Base-by-base conservation (phyloP, 1,139 yeast species). In the Meyerozyma sp. region DNA sequence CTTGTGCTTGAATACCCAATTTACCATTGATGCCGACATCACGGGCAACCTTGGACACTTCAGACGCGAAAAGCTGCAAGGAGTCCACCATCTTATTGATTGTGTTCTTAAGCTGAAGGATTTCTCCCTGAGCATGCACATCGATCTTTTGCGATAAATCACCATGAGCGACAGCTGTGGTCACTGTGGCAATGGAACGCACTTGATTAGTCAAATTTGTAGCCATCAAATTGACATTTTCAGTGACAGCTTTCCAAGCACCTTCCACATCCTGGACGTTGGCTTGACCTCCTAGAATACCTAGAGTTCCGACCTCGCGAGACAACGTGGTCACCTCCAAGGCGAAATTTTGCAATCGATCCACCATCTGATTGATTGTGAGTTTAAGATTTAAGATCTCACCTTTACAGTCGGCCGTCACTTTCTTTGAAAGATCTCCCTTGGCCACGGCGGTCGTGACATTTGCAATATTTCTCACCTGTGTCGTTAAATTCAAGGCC, bases 21-120 rank as follows among this genome's bases (percentile, higher is more conserved):
- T 87, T 88, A 68, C 96, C 96, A 59, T 88, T 93, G 44, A 87
- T 86, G 70, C 96, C 96, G 51, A 88, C 95, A 71, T 88, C 95
- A 53, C 89, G 81, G 5, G 96, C 96, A 40, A 88, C 95, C 56
- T 90, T 77, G 1, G 95, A 83, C 48, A 88, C 96, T 67, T 88
- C 96, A 21, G 84, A 81, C 11, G 95, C 95, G 62, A 88, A 88
- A 44, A 87, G 81, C 60, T 87, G 94, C 59, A 88, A 76, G 42
- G 94, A 82, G 61, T 88, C 95, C 73, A 88, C 95, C 96, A 88
- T 88, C 70, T 85, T 86, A 63, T 85, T 85, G 65, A 85, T 85
- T 13, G 95, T 85, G 49, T 83, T 80, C 56, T 85, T 86, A 61
- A 85, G 74, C 47, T 87, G 91, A 50, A 84, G 72, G 46, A 81